phyloP scores from a whole-genome alignment of 495 filamentous ascomycete species.

The Cenococcum geophilum region DNA sequence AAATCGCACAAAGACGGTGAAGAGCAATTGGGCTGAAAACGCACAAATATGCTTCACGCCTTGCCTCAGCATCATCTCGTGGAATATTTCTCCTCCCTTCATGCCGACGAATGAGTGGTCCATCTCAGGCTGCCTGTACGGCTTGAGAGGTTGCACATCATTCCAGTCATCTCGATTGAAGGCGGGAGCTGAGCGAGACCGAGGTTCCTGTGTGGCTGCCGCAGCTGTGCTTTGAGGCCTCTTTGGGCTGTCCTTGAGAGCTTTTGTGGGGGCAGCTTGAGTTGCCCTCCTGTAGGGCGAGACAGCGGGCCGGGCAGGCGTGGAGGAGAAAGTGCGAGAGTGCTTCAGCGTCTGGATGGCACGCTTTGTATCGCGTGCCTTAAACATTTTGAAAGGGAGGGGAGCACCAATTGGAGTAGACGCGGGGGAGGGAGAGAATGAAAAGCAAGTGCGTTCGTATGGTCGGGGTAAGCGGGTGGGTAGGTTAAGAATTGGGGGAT shows the following conservation, averaged over 20 bases:
- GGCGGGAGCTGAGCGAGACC: constrained; percentile 37
- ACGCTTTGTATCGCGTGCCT: constrained; percentile 18
- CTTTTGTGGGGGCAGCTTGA: constrained; percentile 27
- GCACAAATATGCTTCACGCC: constrained; percentile 74
- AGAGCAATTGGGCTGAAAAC: constrained; percentile 11
- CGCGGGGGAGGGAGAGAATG: background rate
- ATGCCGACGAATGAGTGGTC: constrained; percentile 73
- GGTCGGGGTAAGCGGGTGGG: background rate
- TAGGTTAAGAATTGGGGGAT: constrained; percentile 15
- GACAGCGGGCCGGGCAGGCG: constrained; percentile 29
- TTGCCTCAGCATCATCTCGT: constrained; percentile 97
- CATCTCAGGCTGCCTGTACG: constrained; percentile 39
- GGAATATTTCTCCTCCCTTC: constrained; percentile 94
- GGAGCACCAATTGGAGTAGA: constrained; percentile 1
- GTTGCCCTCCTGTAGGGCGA: constrained; percentile 35
- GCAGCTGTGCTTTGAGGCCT: constrained; percentile 36
- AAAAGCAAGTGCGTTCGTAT: background rate
- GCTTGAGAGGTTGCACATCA: constrained; percentile 38
- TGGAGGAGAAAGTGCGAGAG: constrained; percentile 28
- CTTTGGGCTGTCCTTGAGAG: constrained; percentile 23
- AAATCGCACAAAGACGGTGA: constrained; percentile 11
- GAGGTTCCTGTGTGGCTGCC: constrained; percentile 27
- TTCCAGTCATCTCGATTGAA: constrained; percentile 41
- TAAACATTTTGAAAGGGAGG: constrained; percentile 4
- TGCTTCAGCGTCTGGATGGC: constrained; percentile 18